Base-by-base conservation (phyloP, 2,329 filamentous ascomycete genomes). In the Pseudogymnoascus sp. region DNA sequence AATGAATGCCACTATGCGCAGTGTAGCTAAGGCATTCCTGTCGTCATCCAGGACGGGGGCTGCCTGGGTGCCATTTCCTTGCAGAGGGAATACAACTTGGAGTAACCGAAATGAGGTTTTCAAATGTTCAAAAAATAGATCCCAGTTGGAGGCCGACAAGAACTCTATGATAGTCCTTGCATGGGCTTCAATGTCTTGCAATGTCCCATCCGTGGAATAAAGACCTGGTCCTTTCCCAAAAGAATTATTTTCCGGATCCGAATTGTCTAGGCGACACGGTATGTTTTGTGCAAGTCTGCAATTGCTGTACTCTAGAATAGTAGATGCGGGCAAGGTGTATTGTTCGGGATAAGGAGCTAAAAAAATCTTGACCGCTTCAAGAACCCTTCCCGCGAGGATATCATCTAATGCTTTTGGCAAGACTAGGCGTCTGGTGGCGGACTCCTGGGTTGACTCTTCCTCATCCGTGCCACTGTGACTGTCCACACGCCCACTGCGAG, bases 71-170 rank as follows among this genome's bases (percentile, higher is more conserved):
- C 67, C 28, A 43, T 66, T 70, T 34, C 67, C 69, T 38, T 60
- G 60, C 28, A 65, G 64, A 62, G 68, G 67, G 63, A 71, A 71
- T 38, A 69, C 67, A 42, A 71, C 68, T 28, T 71, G 68, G 28
- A 66, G 56, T 40, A 59, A 40, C 6, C 69, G 66, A 14, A 74
- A 65, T 12, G 70, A 68, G 49, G 77, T 79, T 31, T 83, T 80
- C 63, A 88, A 74, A 68, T 85, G 84, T 59, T 86, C 83, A 63
- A 88, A 84, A 2, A 84, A 80, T 40, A 79, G 74, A 31, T 77
- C 68, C 87, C 87, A 89, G 68, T 81, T 88, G 1, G 84, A 84
- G 6, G 84, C 86, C 12, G 84, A 87, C 64, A 87, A 74, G 67
- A 84, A 89, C 71, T 88, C 85, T 36, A 87, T 77, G 14, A 89